A percentile compares a stretch with the other conserved stretches of the same genome.
phyloP scores from a whole-genome alignment of 2,329 filamentous ascomycete species.

The Arthrobotrys sphaeroides region DNA sequence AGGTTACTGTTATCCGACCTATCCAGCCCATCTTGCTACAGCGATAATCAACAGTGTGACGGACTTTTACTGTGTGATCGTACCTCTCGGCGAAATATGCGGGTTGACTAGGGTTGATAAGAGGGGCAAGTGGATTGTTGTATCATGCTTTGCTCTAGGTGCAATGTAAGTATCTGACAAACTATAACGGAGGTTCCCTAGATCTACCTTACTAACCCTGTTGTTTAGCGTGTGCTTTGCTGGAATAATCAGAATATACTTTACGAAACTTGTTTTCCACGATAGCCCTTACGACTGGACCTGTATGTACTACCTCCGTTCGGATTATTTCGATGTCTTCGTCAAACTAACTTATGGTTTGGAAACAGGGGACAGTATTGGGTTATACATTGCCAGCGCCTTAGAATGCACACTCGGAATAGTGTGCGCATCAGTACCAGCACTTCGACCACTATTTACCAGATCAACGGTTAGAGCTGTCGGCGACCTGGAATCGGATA shows the following conservation, averaged over 20 bases:
- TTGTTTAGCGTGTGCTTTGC: conserved; percentile 38
- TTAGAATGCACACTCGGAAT: conserved; percentile 40
- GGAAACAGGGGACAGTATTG: conserved; percentile 30
- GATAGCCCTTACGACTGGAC: conserved; percentile 41
- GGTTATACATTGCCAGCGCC: conserved; percentile 32
- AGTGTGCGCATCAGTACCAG: conserved; percentile 39
- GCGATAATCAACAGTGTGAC: conserved; percentile 45
- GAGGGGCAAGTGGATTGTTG: conserved; percentile 33
- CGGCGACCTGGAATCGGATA: conserved; percentile 33
- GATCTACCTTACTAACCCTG: background rate
- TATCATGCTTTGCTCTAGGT: conserved; percentile 35
- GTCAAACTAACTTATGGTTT: background rate
- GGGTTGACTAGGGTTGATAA: conserved; percentile 35
- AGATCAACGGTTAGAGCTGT: conserved; percentile 14
- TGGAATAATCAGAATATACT: conserved; percentile 43
- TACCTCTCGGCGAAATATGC: conserved; percentile 41
- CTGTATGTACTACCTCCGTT: conserved; percentile 9
- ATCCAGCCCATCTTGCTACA: conserved; percentile 35
- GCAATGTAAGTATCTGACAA: conserved; percentile 27
- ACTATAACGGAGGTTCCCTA: background rate
- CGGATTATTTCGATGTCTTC: background rate
- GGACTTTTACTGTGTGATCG: conserved; percentile 48
- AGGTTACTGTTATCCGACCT: conserved; percentile 46
- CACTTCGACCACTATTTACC: conserved; percentile 37
- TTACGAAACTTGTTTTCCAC: conserved; percentile 44